A percentile compares a stretch with the other conserved stretches of the same genome.
These are phyloP conservation scores for Melaleuca alternifolia DNA, from an alignment of 345 rosid species.

Conservation along the genomic window DNA sequence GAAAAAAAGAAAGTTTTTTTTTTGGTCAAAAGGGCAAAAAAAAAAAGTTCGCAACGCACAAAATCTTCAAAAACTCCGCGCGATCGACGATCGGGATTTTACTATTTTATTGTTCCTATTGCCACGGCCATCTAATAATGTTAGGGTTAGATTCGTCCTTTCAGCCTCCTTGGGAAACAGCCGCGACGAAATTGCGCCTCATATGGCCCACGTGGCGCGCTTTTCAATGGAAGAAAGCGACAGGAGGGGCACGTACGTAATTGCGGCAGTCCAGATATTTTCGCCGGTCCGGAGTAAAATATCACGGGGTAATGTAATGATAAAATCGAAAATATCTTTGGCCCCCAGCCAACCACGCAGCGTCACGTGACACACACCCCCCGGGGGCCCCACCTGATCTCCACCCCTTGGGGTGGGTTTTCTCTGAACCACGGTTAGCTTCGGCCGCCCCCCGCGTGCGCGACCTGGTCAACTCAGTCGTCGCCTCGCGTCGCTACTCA, in stretches of 20 bases:
- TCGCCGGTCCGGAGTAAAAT: neutral
- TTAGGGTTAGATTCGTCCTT: no score
- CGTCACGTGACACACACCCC: neutral
- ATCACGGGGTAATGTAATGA: neutral
- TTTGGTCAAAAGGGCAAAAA: no score
- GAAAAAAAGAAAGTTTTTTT: no score
- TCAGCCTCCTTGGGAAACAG: no score
- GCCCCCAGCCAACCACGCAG: neutral
- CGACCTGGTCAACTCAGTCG: neutral
- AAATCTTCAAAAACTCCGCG: neutral
- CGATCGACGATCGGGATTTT: neutral
- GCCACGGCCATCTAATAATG: neutral
- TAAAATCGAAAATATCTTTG: neutral
- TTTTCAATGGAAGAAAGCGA: neutral
- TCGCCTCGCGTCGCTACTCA: neutral
- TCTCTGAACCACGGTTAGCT: neutral
- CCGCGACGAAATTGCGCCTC: no score
- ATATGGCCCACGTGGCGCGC: no score
- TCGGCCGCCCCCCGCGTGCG: no score
- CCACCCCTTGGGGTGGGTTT: neutral
- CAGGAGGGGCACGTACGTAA: neutral
- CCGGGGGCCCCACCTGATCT: neutral
- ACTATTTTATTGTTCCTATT: neutral
- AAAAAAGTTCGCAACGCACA: neutral
- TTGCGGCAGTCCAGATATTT: neutral